Base-by-base conservation (phyloP, 2,329 filamentous ascomycete species). In the Parascedosporium putredinis region DNA sequence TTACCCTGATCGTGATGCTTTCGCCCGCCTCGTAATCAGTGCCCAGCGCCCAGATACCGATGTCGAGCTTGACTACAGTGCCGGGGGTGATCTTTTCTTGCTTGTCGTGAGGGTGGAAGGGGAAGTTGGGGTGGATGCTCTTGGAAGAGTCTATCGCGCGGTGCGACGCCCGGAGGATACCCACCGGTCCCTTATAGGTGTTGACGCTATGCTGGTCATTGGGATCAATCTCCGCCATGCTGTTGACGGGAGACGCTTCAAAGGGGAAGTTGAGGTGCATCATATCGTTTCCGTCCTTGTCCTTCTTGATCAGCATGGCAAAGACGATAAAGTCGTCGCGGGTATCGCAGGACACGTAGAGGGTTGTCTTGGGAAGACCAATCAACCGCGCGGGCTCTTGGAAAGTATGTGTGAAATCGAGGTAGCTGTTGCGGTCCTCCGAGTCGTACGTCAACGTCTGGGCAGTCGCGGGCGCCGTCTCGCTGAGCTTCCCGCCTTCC, bases 31-130 rank as follows among this genome's bases (percentile, higher is more conserved):
- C 67, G 55, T 67, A 74, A 24, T 71, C 66, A 0, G 71, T 62
- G 0, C 70, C 70, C 60, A 68, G 66, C 0, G 66, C 63, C 70
- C 69, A 74, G 10, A 74, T 68, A 0, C 68, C 69, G 51, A 74
- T 73, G 43, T 74, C 69, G 4, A 74, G 57, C 55, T 64, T 65
- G 3, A 72, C 68, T 18, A 73, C 57, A 5, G 65, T 58, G 0
- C 70, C 71, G 0, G 62, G 63, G 2, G 56, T 49, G 1, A 73
- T 59, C 55, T 70, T 69, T 40, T 70, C 61, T 40, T 69, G 60
- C 14, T 58, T 56, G 4, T 63, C 59, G 50, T 74, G 68, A 0
- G 69, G 62, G 46, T 72, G 57, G 49, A 57, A 60, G 5, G 58
- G 65, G 42, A 58, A 64, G 12, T 66, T 59, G 0, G 57, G 60